Evolutionary conservation across 164 flowering plant species (phyloP).

Genomic region (Kalanchoe fedtschenkoi): DNA sequence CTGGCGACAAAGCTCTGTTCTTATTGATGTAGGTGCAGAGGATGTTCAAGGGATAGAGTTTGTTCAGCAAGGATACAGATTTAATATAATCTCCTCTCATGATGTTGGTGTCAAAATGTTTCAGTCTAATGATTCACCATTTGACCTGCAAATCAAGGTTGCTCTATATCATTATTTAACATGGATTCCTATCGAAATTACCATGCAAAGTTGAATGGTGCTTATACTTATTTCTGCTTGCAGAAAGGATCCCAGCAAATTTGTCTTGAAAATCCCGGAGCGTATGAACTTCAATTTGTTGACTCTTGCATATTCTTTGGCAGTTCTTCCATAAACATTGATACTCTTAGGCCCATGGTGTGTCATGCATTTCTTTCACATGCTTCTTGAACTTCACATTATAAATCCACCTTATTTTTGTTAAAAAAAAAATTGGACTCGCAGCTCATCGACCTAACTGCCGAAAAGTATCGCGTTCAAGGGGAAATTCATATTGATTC

Average conservation of each 20-base stretch:
- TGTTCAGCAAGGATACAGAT: slow-evolving; percentile 87
- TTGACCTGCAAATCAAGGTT: slow-evolving; percentile 71
- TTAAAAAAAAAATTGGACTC: slow-evolving; percentile 14
- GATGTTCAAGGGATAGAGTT: slow-evolving; percentile 56
- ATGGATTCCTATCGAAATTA: neutral
- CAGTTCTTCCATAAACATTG: slow-evolving; percentile 53
- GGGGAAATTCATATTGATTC: slow-evolving; percentile 55
- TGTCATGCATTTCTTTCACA: slow-evolving; percentile 7
- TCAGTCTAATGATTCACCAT: slow-evolving; percentile 40
- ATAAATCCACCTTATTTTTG: slow-evolving; percentile 4
- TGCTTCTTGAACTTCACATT: neutral
- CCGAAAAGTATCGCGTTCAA: slow-evolving; percentile 73
- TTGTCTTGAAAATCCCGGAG: slow-evolving; percentile 72
- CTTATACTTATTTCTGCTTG: slow-evolving; percentile 10
- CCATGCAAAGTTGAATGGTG: neutral
- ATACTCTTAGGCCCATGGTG: slow-evolving; percentile 55
- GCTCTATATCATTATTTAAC: neutral
- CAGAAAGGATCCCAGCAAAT: slow-evolving; percentile 83
- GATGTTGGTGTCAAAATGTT: slow-evolving; percentile 58
- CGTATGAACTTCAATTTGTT: slow-evolving; percentile 73
- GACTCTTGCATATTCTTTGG: slow-evolving; percentile 89
- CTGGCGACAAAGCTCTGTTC: slow-evolving; percentile 67
- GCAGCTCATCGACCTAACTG: slow-evolving; percentile 73
- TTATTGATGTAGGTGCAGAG: slow-evolving; percentile 73
- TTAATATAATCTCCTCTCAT: slow-evolving; percentile 65